Evolutionary conservation across 352 stramenopile species (phyloP), one percentile per base, ranked within the genome.

Genomic region (Lagenidium giganteum): DNA sequence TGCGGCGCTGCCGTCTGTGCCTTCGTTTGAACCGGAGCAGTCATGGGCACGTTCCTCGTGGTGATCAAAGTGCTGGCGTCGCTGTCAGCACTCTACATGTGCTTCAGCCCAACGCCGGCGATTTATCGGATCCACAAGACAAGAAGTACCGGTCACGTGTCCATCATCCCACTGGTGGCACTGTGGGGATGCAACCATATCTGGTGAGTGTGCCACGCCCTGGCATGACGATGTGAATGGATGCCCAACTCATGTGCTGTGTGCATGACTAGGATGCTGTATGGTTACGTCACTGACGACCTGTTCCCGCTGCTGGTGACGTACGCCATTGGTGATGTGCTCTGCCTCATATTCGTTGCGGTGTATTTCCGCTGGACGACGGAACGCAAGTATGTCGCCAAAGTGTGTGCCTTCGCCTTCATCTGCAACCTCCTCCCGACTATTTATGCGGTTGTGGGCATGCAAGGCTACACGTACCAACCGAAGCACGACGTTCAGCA

Each of bases 11-110:
- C n/a, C n/a, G n/a, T n/a, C n/a, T n/a, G n/a, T n/a, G n/a, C n/a
- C n/a, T n/a, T n/a, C n/a, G n/a, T n/a, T n/a, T n/a, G n/a, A n/a
- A n/a, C n/a, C n/a, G n/a, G n/a, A n/a, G n/a, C n/a, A n/a, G n/a
- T n/a, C n/a, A n/a, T n/a, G n/a, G n/a, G n/a, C 32, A 24, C 33
- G 2, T 75, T 87, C 50, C 38, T 67, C 48, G 50, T 65, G 35
- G 49, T 81, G 42, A 68, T 86, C 59, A 66, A 75, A 30, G 61
- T 86, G 26, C 40, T 76, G 22, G 74, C 74, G 28, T 86, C 78
- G 20, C 35, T 87, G 36, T 84, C 75, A 46, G 67, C 72, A 21
- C 44, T 86, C 17, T 86, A 77, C 70, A 90, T 90, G 78, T 82
- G 69, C 27, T 44, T 79, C 14, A 86, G 78, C 44, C 78, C 78